Evolutionary conservation across 2,329 filamentous ascomycete species (phyloP), one percentile per base, ranked within the genome.

Genomic region (Aureobasidium sp.): DNA sequence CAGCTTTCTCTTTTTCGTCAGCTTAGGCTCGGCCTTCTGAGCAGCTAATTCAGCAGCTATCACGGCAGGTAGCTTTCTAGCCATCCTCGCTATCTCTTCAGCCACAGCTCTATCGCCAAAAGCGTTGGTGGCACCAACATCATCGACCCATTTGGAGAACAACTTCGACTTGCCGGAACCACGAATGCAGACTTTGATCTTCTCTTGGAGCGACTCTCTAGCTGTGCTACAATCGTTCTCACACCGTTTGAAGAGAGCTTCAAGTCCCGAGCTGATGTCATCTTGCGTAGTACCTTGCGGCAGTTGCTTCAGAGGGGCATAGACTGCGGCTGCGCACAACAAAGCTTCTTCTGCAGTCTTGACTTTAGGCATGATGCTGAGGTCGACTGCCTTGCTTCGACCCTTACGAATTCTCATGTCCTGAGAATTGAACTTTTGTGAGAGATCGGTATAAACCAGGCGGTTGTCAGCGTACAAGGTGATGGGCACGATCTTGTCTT

Each of bases 361-460:
- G n/a, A 23, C 39, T 8, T 39, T 26, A 2, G 39, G 53, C 39
- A 57, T 36, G 9, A 34, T 27, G 12, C 53, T 44, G 26, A 57
- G 29, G 2, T 26, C 17, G 9, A 2, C 53, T n/a, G 2, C 20
- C 10, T 5, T 39, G 7, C 29, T 37, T 6, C 32, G 3, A 66
- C 67, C 4, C 27, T 72, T 75, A 12, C 71, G 74, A 1, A 75
- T 74, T 36, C 76, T 73, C 74, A 84, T 81, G 32, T 80, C 78
- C 6, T 79, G 75, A 0, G 80, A 76, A 51, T 79, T 79, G 1
- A 85, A 67, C 48, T 82, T 78, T 61, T 83, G 79, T 5, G 80
- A 80, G 0, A 85, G 71, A 66, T 85, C 82, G 0, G 80, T 72
- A 66, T 87, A 87, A 0, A 82, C 71, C 1, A 77, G 77, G 32